Evolutionary conservation across 768 basidiomycete genomes (phyloP).

Genomic region (Trametes cinnabarina): DNA sequence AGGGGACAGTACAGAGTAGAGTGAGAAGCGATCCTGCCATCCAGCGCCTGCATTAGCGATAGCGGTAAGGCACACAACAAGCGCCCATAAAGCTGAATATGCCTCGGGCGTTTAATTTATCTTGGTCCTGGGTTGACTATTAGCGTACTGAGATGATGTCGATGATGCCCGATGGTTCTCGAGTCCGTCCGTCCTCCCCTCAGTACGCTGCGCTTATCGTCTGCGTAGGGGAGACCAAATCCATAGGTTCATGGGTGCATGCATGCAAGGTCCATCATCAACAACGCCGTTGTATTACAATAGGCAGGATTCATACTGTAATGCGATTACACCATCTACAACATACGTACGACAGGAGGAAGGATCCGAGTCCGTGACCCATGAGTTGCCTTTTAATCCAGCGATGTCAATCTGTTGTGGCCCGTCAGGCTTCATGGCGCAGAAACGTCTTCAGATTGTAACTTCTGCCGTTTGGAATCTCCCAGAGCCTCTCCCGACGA

Average conservation of each 20-base stretch:
- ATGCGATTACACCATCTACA: too few species aligned
- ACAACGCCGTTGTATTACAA: too few species aligned
- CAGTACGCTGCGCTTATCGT: too few species aligned
- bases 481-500: neutral
- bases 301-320: too few species aligned
- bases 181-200: neutral
- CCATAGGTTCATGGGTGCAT: too few species aligned
- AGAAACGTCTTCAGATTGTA: neutral
- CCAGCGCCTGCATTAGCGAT: conserved; percentile 5
- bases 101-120: neutral
- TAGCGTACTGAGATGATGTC: neutral
- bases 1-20: neutral
- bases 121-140: neutral
- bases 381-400: too few species aligned
- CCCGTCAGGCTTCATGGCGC: too few species aligned
- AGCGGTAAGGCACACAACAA: neutral
- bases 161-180: conserved; percentile 7
- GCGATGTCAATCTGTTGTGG: too few species aligned
- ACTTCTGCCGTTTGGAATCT: conserved; percentile 13
- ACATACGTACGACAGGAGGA: too few species aligned
- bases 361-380: too few species aligned
- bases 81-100: neutral
- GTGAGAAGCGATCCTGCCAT: neutral
- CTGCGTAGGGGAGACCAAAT: too few species aligned
- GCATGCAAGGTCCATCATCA: too few species aligned